phyloP scores from a whole-genome alignment of 73 alveolate species.

The Symbiodinium pilosum region DNA sequence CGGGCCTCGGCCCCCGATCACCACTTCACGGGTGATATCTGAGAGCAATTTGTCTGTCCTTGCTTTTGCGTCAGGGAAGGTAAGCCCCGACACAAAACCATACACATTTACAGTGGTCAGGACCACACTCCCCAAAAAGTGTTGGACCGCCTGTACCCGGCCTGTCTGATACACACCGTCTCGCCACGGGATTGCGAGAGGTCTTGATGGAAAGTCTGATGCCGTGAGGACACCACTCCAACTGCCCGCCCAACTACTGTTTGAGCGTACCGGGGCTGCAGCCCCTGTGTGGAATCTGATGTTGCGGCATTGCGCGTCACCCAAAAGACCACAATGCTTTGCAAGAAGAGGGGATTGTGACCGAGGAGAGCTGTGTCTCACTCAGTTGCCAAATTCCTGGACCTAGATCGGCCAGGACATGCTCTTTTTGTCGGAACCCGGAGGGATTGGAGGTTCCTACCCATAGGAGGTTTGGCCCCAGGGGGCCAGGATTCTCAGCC shows the following conservation, averaged over 20 bases:
- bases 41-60: neutral
- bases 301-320: neutral
- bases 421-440: neutral
- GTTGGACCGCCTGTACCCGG: neutral
- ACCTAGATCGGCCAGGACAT: neutral
- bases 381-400: neutral
- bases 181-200: neutral
- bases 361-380: constrained; percentile 7
- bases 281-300: neutral
- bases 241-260: neutral
- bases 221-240: neutral
- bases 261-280: neutral
- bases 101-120: neutral
- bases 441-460: neutral
- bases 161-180: neutral
- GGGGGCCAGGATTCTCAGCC: neutral
- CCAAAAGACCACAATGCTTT: neutral
- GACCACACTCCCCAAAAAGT: neutral
- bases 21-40: neutral
- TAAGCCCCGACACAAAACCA: neutral
- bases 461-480: neutral
- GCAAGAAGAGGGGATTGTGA: neutral
- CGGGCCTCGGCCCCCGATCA: neutral
- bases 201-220: neutral
- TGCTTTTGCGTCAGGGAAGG: neutral